phyloP scores from a whole-genome alignment of 352 stramenopile genomes.

The Phytophthora cajani region DNA sequence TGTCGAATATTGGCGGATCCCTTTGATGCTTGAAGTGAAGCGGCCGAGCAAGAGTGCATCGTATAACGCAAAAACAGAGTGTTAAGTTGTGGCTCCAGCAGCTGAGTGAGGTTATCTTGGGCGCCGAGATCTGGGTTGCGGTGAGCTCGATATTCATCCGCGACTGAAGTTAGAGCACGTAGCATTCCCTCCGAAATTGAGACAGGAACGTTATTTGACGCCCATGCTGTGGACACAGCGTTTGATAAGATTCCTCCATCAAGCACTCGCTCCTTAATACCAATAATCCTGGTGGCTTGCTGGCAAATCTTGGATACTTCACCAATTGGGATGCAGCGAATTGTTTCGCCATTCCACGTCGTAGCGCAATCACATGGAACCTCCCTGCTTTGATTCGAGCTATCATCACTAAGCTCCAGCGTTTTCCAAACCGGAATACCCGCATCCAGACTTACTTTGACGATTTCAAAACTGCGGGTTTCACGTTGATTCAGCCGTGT shows the following conservation, averaged over 20 bases:
- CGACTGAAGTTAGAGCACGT: constrained; percentile 23
- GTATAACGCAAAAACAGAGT: constrained; percentile 41
- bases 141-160: constrained; percentile 45
- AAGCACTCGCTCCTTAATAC: constrained; percentile 57
- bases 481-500: constrained; percentile 52
- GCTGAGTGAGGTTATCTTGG: constrained; percentile 49
- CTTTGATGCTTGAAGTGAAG: constrained; percentile 29
- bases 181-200: constrained; percentile 33
- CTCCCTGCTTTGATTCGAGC: constrained; percentile 17
- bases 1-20: constrained; percentile 37
- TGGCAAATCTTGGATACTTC: constrained; percentile 44
- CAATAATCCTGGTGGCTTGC: constrained; percentile 40
- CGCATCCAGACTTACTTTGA: constrained; percentile 71
- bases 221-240: constrained; percentile 43
- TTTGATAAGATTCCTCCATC: constrained; percentile 48
- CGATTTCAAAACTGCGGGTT: constrained; percentile 68
- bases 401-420: constrained; percentile 25
- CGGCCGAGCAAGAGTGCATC: constrained; percentile 48
- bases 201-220: constrained; percentile 21
- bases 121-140: constrained; percentile 48
- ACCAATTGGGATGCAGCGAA: constrained; percentile 40
- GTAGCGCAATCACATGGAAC: constrained; percentile 42
- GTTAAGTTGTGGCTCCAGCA: constrained; percentile 53
- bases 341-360: constrained; percentile 41
- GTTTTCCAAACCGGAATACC: constrained; percentile 77